These are phyloP conservation scores for Syzygium aqueum DNA, from an alignment of 345 rosid species.

Conservation along the genomic window DNA sequence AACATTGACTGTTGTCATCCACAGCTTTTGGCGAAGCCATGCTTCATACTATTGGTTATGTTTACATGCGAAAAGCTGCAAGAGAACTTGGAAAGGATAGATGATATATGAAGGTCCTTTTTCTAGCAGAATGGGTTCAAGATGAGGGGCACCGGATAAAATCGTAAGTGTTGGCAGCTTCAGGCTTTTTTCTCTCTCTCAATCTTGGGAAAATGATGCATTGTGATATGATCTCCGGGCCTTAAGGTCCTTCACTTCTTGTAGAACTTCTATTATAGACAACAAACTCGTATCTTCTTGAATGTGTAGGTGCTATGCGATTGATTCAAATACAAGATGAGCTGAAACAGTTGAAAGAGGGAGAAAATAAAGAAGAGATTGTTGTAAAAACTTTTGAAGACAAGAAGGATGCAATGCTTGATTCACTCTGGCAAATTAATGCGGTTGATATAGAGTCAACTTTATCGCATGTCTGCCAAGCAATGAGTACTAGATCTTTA, in stretches of 20 bases:
- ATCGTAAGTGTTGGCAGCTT: slow-evolving; percentile 86
- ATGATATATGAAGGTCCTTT: slow-evolving; percentile 77
- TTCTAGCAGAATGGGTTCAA: slow-evolving; percentile 88
- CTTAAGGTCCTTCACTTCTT: neutral
- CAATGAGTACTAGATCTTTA: slow-evolving; percentile 32
- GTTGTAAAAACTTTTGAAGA: slow-evolving; percentile 59
- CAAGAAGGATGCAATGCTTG: slow-evolving; percentile 72
- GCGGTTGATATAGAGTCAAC: slow-evolving; percentile 87
- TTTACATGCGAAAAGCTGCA: no score
- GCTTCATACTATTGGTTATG: slow-evolving; percentile 86
- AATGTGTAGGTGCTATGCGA: slow-evolving; percentile 57
- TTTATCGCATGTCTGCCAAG: slow-evolving; percentile 64
- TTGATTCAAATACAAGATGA: slow-evolving; percentile 74
- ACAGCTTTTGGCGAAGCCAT: slow-evolving; percentile 95
- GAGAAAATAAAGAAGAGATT: slow-evolving; percentile 58
- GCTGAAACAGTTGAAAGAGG: no score
- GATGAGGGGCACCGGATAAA: slow-evolving; percentile 81
- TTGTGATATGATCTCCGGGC: neutral
- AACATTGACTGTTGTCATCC: neutral
- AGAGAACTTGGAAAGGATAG: slow-evolving; percentile 82
- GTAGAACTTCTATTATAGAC: neutral
- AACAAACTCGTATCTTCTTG: neutral
- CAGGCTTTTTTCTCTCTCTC: slow-evolving; percentile 35
- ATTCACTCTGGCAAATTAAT: slow-evolving; percentile 89
- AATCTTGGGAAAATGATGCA: neutral